A percentile compares a stretch with the other conserved stretches of the same genome.
These are phyloP conservation scores for Passiflora organensis DNA, from an alignment of 345 rosid species.

Conservation along the genomic window DNA sequence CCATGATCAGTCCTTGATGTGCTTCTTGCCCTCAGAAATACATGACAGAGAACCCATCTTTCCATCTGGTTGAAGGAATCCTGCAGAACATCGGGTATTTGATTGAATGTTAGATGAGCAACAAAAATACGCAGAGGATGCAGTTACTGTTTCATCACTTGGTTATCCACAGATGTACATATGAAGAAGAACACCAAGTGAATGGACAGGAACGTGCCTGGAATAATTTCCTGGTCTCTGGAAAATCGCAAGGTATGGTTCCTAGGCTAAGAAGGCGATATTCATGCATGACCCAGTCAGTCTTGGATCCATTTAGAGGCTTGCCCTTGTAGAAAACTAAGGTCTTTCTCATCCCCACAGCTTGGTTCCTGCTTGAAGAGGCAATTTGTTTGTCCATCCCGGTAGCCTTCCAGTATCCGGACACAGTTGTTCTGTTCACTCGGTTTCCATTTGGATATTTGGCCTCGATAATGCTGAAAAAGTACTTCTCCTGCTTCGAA, in stretches of 20 bases:
- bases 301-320: slow-evolving; percentile 53
- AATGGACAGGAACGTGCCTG: slow-evolving; percentile 31
- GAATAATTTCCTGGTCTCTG: slow-evolving; percentile 1
- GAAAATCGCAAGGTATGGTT: slow-evolving; percentile 2
- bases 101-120: not conserved
- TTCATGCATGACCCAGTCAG: slow-evolving; percentile 93
- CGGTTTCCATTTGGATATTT: slow-evolving; percentile 56
- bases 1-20: slow-evolving; percentile 1
- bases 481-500: slow-evolving; percentile 60
- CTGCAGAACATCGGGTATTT: not conserved
- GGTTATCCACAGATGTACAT: not conserved
- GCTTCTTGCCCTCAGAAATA: slow-evolving; percentile 40
- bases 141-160: too few relatives aligned
- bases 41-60: slow-evolving; percentile 47
- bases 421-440: slow-evolving; percentile 49
- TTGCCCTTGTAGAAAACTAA: slow-evolving; percentile 67
- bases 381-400: slow-evolving; percentile 57
- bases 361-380: slow-evolving; percentile 27
- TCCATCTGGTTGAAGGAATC: slow-evolving; percentile 16
- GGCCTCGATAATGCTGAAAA: slow-evolving; percentile 62
- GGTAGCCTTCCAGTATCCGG: slow-evolving; percentile 84
- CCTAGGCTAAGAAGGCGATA: slow-evolving; percentile 44
- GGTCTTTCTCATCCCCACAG: slow-evolving; percentile 72
- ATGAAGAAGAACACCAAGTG: too few relatives aligned
- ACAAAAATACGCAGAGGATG: too few relatives aligned